Percentiles rank a stretch among this genome's conserved stretches.
These are phyloP conservation scores for Nicotiana undulata DNA, from an alignment of 257 asterid genomes.

Conservation along the genomic window DNA sequence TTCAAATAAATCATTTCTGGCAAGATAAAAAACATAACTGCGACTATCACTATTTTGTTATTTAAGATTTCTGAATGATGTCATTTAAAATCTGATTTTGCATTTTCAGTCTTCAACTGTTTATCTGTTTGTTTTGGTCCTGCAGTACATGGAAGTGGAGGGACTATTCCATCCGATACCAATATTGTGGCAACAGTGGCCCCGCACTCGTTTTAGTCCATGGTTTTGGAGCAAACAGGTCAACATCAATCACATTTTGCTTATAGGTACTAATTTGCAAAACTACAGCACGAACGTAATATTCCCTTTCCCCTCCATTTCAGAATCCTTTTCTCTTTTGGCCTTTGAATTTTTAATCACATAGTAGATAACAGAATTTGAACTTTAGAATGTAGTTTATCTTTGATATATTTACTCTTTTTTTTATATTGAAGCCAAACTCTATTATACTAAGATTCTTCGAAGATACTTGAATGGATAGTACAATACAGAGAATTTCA, in stretches of 20 bases:
- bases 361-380: neutral
- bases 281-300: conserved; percentile 14
- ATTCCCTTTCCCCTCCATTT: neutral
- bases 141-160: conserved; percentile 85
- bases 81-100: neutral
- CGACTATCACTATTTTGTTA: neutral
- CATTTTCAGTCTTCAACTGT: neutral
- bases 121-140: neutral
- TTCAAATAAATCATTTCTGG: neutral
- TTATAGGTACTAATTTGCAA: conserved; percentile 47
- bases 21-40: neutral
- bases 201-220: conserved; percentile 85
- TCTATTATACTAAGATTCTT: neutral
- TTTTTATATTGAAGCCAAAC: neutral
- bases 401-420: neutral
- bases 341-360: neutral
- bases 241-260: conserved; percentile 53
- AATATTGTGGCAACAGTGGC: conserved; percentile 62
- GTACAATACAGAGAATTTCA: neutral
- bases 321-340: neutral
- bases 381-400: neutral
- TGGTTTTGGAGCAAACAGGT: conserved; percentile 99
- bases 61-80: neutral
- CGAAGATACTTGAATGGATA: neutral
- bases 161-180: conserved; percentile 78